These are phyloP conservation scores for Hondaea fermentalgiana DNA, from an alignment of 108 stramenopile genomes.

Conservation along the genomic window DNA sequence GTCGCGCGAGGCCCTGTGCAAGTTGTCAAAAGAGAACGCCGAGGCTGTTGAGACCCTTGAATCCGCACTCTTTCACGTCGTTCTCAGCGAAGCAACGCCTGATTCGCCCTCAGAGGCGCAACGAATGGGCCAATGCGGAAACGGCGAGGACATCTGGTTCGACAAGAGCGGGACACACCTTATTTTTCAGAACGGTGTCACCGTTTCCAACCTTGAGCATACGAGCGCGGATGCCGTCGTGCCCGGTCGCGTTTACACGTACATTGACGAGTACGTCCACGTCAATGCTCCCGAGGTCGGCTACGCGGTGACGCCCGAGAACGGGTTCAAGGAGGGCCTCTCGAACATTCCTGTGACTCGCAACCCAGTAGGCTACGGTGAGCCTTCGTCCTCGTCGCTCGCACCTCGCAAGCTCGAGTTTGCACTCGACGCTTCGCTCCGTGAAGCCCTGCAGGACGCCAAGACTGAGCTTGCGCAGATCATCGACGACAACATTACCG, in stretches of 20 bases:
- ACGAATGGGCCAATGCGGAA: neutral
- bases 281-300: neutral
- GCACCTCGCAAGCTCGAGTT: neutral
- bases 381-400: neutral
- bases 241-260: neutral
- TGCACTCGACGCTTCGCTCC: neutral
- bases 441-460: neutral
- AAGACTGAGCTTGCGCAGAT: neutral
- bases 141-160: neutral
- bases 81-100: neutral
- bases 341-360: neutral
- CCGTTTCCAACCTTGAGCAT: neutral
- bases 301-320: neutral
- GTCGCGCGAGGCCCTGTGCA: neutral
- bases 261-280: neutral
- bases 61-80: neutral
- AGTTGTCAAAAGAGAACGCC: neutral
- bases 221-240: slow-evolving; percentile 5
- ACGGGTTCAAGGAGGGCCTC: neutral
- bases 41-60: neutral
- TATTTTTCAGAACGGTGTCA: neutral
- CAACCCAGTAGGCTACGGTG: neutral
- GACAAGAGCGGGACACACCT: neutral
- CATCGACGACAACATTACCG: neutral
- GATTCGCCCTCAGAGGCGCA: neutral